Conservation (phyloP, 129 eudicot genomes). For the Rutidosis leptorrhynchoides region DNA sequence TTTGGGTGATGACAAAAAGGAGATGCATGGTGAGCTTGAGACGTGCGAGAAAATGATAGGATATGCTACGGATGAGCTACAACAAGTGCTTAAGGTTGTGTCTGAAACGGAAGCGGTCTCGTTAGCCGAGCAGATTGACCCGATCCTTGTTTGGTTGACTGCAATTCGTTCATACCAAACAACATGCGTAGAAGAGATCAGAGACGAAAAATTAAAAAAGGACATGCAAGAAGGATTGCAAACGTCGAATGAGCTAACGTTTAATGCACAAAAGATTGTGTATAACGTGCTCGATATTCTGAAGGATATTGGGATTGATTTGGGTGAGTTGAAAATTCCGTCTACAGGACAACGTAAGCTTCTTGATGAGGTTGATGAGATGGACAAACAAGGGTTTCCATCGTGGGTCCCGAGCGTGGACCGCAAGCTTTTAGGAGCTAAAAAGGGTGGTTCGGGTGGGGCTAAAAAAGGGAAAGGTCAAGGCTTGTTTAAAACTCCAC, state of each 20-base stretch:
- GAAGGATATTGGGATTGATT: constrained; percentile 32
- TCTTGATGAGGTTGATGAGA: constrained; percentile 30
- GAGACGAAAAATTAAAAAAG: constrained; percentile 36
- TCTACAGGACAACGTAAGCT: constrained; percentile 41
- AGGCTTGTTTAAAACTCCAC: constrained; percentile 34
- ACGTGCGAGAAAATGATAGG: constrained; percentile 58
- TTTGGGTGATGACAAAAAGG: constrained; percentile 32
- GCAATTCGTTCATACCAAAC: constrained; percentile 39
- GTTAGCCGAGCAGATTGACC: constrained; percentile 36
- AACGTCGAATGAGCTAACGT: constrained; percentile 59
- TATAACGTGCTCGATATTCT: constrained; percentile 40
- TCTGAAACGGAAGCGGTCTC: constrained; percentile 36
- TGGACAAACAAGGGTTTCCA: constrained; percentile 44
- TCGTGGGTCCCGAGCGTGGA: constrained; percentile 52
- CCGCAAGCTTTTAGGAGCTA: constrained; percentile 46
- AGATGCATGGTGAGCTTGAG: constrained; percentile 38
- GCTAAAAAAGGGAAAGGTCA: constrained; percentile 19
- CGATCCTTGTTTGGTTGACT: constrained; percentile 52
- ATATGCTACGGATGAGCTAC: constrained; percentile 43
- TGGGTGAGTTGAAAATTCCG: constrained; percentile 21
- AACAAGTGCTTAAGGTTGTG: constrained; percentile 42
- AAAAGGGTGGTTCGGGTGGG: constrained; percentile 7
- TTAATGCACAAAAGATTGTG: constrained; percentile 51
- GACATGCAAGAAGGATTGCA: constrained; percentile 39
- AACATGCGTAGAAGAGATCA: constrained; percentile 46